Evolutionary conservation across 768 basidiomycete species (phyloP).

Genomic region (Xerocomus potaroensis): DNA sequence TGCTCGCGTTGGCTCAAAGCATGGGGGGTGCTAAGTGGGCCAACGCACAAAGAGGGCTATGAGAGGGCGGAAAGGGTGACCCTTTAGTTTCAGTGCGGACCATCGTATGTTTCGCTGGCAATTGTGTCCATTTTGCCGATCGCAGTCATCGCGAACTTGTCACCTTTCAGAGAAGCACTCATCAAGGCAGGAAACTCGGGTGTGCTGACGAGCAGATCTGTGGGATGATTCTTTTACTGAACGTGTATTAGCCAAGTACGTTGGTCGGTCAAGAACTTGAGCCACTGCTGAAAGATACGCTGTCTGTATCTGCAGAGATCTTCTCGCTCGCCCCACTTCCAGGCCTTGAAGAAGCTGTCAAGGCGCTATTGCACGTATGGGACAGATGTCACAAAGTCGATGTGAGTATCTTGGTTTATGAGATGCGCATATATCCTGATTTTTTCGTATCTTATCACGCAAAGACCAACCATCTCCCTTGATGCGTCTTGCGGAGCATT

Average conservation of each 20-base stretch:
- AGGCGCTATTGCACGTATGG: constrained; percentile 59
- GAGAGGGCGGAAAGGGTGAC: constrained; percentile 27
- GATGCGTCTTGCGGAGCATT: constrained; percentile 70
- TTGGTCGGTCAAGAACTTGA: constrained; percentile 33
- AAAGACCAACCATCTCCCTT: constrained; percentile 64
- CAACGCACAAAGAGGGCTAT: constrained; percentile 20
- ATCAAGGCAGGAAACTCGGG: constrained; percentile 20
- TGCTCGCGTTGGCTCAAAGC: constrained; percentile 22
- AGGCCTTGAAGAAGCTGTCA: constrained; percentile 50
- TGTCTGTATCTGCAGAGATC: constrained; percentile 34
- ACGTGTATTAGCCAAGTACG: constrained; percentile 22
- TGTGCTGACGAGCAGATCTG: not conserved
- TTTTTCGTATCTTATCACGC: not conserved
- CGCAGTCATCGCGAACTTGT: constrained; percentile 16
- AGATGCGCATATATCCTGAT: not conserved
- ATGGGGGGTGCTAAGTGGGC: constrained; percentile 1
- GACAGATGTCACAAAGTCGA: constrained; percentile 56
- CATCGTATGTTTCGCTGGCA: constrained; percentile 25
- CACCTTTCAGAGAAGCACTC: constrained; percentile 22
- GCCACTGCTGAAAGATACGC: constrained; percentile 34
- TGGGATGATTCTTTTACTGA: constrained; percentile 1
- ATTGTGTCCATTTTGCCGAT: constrained; percentile 24
- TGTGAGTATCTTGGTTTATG: constrained; percentile 39
- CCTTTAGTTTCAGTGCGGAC: not conserved
- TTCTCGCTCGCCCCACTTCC: constrained; percentile 52